A percentile compares a stretch with the other conserved stretches of the same genome.
phyloP scores from a whole-genome alignment of 176 grass and related monocot species.

The Phyllostachys edulis region DNA sequence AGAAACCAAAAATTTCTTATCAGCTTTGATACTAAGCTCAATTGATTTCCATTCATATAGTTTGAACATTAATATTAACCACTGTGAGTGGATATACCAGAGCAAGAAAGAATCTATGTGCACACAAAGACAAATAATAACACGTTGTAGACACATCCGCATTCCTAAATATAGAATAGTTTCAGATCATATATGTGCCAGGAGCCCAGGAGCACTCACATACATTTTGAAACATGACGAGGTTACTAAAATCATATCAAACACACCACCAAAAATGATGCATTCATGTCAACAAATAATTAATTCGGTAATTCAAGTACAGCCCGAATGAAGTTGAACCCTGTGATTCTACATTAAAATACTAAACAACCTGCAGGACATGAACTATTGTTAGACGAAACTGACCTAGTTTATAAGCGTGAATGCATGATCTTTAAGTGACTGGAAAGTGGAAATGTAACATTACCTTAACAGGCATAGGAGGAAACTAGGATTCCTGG shows the following conservation, averaged over 20 bases:
- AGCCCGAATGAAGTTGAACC: too few species aligned
- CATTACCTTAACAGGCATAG: conserved; percentile 68
- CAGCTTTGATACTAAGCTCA: background rate
- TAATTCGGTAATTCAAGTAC: too few species aligned
- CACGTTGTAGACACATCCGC: background rate
- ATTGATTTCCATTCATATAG: conserved; percentile 6
- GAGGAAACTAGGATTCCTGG: conserved; percentile 61
- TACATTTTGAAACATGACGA: background rate
- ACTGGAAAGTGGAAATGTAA: background rate
- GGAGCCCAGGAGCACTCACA: background rate
- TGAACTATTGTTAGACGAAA: background rate
- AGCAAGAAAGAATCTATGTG: background rate
- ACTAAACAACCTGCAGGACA: background rate
- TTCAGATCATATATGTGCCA: conserved; percentile 19
- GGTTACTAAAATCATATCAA: too few species aligned
- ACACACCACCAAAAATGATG: background rate
- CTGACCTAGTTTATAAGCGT: background rate
- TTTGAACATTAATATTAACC: background rate
- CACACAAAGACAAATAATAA: background rate
- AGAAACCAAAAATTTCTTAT: background rate
- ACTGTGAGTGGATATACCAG: background rate
- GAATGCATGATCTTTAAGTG: background rate
- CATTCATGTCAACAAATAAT: too few species aligned
- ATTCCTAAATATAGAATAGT: background rate
- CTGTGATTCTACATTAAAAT: too few species aligned